Evolutionary conservation across 805 yeast genomes (phyloP).

Genomic region (Diddensiella santjacobensis): DNA sequence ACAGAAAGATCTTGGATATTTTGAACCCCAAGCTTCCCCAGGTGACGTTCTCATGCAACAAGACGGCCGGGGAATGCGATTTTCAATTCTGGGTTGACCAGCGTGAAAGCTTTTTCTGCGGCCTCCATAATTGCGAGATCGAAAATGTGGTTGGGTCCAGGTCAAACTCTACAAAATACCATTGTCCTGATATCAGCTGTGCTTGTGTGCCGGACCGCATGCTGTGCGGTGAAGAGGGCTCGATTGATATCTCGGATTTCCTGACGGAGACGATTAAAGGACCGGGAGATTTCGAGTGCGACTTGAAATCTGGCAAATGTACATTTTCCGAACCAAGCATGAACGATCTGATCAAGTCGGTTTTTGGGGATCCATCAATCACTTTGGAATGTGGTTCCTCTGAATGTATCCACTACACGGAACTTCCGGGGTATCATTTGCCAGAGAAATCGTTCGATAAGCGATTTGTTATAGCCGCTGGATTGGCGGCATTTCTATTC

Average conservation of each 20-base stretch:
- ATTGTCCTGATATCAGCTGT: slow-evolving; percentile 76
- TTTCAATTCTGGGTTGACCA: slow-evolving; percentile 97
- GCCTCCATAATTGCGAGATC: slow-evolving; percentile 67
- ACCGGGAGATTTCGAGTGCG: slow-evolving; percentile 89
- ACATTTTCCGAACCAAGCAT: slow-evolving; percentile 90
- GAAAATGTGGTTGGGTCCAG: slow-evolving; percentile 44
- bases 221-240: slow-evolving; percentile 92
- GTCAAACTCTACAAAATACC: slow-evolving; percentile 67
- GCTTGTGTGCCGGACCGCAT: slow-evolving; percentile 87
- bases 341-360: slow-evolving; percentile 85
- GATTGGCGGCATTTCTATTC: slow-evolving; percentile 22
- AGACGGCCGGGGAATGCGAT: slow-evolving; percentile 60
- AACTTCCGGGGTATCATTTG: slow-evolving; percentile 81
- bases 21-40: slow-evolving; percentile 81
- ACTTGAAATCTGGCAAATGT: slow-evolving; percentile 58
- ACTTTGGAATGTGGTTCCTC: slow-evolving; percentile 77
- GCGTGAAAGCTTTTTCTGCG: slow-evolving; percentile 87
- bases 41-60: slow-evolving; percentile 86
- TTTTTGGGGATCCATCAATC: slow-evolving; percentile 93
- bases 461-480: slow-evolving; percentile 23
- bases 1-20: slow-evolving; percentile 72
- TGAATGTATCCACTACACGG: slow-evolving; percentile 89
- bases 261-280: slow-evolving; percentile 84
- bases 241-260: slow-evolving; percentile 92
- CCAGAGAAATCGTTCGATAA: slow-evolving; percentile 47